Percentiles rank a stretch among this genome's conserved stretches.
Evolutionary conservation across 495 filamentous ascomycete species (phyloP).

Genomic region (Rusavskia elegans): DNA sequence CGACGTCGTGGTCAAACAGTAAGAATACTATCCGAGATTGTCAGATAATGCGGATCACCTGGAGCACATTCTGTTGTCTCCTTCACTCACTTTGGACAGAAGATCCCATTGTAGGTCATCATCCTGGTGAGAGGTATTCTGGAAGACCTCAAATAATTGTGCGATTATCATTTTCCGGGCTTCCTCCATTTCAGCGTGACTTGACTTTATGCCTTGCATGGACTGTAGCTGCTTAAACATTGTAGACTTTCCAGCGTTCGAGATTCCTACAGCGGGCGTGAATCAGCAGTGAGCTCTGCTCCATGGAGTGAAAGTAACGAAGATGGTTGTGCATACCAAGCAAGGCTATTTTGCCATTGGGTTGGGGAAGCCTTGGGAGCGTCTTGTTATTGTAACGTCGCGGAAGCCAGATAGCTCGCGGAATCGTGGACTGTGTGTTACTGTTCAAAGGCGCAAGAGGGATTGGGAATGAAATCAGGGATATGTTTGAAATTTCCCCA

Average conservation of each 20-base stretch:
- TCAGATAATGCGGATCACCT: not conserved
- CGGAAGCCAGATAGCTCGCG: no score
- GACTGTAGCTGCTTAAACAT: constrained; percentile 3
- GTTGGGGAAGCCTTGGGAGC: not conserved
- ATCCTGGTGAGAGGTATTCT: not conserved
- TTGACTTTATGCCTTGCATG: not conserved
- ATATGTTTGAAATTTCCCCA: constrained; percentile 4
- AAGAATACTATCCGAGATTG: not conserved
- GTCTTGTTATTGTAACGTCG: no score
- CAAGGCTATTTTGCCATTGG: not conserved
- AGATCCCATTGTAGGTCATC: not conserved
- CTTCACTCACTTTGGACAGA: not conserved
- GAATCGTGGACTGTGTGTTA: not conserved
- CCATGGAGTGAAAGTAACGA: no score
- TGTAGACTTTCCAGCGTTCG: constrained; percentile 5
- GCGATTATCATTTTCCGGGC: not conserved
- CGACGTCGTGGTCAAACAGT: no score
- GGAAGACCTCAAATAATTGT: not conserved
- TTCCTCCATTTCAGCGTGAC: not conserved
- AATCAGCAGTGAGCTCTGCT: not conserved
- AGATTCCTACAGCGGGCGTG: not conserved
- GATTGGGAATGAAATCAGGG: not conserved
- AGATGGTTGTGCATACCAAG: not conserved
- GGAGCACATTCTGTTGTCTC: not conserved
- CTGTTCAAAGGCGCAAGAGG: not conserved